A percentile compares a stretch with the other conserved stretches of the same genome.
Evolutionary conservation across 768 basidiomycete genomes (phyloP).

Genomic region (Crepidotus variabilis): DNA sequence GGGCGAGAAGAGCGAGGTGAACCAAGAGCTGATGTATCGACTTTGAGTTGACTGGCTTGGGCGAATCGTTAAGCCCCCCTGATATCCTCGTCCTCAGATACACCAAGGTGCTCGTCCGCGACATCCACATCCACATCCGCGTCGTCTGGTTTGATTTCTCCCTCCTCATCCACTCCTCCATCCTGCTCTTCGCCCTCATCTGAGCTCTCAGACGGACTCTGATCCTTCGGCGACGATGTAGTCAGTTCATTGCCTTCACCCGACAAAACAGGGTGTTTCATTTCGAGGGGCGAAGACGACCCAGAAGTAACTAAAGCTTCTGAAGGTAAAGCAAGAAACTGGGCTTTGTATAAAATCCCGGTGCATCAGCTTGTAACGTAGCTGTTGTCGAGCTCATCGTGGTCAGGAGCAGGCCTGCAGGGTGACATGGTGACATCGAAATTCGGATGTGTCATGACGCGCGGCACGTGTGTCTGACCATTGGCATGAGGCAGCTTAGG

Average conservation of each 20-base stretch:
- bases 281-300: conserved; percentile 21
- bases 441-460: background rate
- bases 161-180: conserved; percentile 2
- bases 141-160: background rate
- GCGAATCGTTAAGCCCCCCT: background rate
- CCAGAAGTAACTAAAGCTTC: background rate
- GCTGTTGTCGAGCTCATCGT: background rate
- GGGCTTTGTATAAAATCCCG: background rate
- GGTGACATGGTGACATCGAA: no score
- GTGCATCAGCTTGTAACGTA: background rate
- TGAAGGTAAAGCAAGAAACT: background rate
- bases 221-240: conserved; percentile 14
- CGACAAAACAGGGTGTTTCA: conserved; percentile 1
- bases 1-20: conserved; percentile 5
- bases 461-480: background rate
- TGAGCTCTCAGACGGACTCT: conserved; percentile 20
- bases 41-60: conserved; percentile 5
- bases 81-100: background rate
- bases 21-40: conserved; percentile 6
- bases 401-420: background rate
- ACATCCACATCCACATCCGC: background rate
- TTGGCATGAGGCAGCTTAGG: no score
- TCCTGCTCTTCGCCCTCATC: conserved; percentile 13
- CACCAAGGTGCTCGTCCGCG: background rate
- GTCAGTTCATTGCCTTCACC: conserved; percentile 1